Evolutionary conservation across 1,139 yeast genomes (phyloP).

Genomic region (Suhomyces atakaporum): DNA sequence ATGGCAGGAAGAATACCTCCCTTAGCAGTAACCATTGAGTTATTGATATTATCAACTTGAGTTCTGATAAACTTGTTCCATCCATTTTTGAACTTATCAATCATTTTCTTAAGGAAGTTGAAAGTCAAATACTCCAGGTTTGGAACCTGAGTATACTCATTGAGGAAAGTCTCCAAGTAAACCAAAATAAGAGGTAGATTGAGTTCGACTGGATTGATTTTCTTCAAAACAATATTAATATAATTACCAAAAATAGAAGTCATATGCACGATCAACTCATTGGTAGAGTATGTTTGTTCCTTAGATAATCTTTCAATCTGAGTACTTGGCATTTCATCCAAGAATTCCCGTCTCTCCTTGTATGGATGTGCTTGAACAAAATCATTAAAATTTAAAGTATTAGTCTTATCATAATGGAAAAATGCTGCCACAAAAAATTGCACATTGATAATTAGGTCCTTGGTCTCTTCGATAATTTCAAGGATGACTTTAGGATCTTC

Average conservation of each 20-base stretch:
- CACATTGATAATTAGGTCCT: constrained; percentile 43
- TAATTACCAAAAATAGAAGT: constrained; percentile 56
- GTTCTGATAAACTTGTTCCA: constrained; percentile 64
- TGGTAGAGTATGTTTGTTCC: constrained; percentile 44
- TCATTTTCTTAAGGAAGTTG: constrained; percentile 51
- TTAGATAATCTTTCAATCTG: constrained; percentile 18
- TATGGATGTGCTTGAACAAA: constrained; percentile 47
- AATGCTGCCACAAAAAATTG: constrained; percentile 66
- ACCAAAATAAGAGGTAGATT: constrained; percentile 39
- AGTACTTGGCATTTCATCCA: constrained; percentile 25
- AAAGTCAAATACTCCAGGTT: constrained; percentile 67
- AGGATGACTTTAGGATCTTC: constrained; percentile 48
- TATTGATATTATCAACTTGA: constrained; percentile 57
- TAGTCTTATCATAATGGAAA: constrained; percentile 58
- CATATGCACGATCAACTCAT: constrained; percentile 53
- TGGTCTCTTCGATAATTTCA: constrained; percentile 38
- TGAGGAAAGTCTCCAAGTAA: constrained; percentile 44
- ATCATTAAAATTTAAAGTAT: constrained; percentile 48
- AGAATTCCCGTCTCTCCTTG: constrained; percentile 31
- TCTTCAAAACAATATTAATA: constrained; percentile 38
- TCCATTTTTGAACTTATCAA: constrained; percentile 50
- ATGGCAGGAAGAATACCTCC: constrained; percentile 41
- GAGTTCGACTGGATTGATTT: constrained; percentile 39
- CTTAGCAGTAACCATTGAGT: constrained; percentile 48
- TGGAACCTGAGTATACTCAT: constrained; percentile 26